Percentiles rank a stretch among this genome's conserved stretches.
Conservation (phyloP, 192 early-diverging fungal species). For the Pilaira anomala region DNA sequence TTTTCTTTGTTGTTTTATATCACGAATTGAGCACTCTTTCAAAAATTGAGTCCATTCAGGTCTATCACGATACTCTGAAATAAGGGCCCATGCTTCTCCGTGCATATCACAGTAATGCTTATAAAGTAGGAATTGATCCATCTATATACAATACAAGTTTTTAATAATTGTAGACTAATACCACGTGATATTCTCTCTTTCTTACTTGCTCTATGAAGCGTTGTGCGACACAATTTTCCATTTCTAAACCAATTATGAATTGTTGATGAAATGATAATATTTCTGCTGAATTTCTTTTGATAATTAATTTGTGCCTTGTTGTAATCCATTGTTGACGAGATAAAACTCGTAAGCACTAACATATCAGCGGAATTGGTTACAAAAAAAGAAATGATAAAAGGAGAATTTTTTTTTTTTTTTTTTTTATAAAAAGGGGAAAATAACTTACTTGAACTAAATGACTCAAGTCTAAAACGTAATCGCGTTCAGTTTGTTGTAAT, state of each 20-base stretch:
- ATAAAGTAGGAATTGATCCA: constrained; percentile 22
- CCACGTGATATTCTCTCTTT: neutral
- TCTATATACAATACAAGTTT: constrained; percentile 12
- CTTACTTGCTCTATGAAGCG: constrained; percentile 26
- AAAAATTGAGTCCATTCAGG: constrained; percentile 31
- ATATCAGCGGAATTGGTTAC: constrained; percentile 5
- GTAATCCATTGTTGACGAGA: constrained; percentile 24
- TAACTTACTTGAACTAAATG: constrained; percentile 33
- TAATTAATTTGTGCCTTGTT: constrained; percentile 13
- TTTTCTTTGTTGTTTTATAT: constrained; percentile 10
- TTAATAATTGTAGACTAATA: too few relatives aligned
- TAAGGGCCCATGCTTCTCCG: constrained; percentile 23
- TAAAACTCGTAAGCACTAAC: constrained; percentile 16
- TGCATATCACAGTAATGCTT: constrained; percentile 28
- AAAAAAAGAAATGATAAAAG: constrained; percentile 8
- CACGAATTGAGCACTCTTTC: constrained; percentile 18
- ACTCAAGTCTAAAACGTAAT: constrained; percentile 26
- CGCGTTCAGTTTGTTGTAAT: constrained; percentile 33
- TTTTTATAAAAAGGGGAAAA: neutral
- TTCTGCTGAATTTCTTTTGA: constrained; percentile 29
- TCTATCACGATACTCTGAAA: constrained; percentile 24
- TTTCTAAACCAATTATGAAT: constrained; percentile 20
- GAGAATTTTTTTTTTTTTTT: neutral
- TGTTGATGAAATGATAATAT: constrained; percentile 18
- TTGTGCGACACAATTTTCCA: constrained; percentile 8